Percentiles rank a stretch among this genome's conserved stretches.
These are phyloP conservation scores for Camellia japonica DNA, from an alignment of 148 eudicot genomes.

Conservation along the genomic window DNA sequence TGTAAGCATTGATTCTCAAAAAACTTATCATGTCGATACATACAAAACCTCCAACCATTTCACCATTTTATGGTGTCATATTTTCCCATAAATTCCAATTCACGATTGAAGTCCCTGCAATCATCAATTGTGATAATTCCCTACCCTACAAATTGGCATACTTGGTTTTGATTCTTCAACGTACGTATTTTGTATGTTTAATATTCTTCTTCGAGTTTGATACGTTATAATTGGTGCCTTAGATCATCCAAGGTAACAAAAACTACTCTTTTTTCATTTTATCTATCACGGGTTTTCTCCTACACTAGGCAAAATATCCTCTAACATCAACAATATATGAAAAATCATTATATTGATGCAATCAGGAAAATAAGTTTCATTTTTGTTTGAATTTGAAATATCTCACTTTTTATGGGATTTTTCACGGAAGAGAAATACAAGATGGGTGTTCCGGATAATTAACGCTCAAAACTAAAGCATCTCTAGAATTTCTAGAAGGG, in stretches of 20 bases:
- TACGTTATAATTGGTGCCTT: neutral
- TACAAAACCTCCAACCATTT: slow-evolving; percentile 1
- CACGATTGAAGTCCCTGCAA: neutral
- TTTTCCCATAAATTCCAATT: neutral
- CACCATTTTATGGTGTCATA: neutral
- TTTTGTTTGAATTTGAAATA: neutral
- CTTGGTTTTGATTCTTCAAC: slow-evolving; percentile 2
- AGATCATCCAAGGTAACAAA: neutral
- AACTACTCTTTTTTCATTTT: neutral
- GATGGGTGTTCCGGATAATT: too few species aligned
- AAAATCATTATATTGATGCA: neutral
- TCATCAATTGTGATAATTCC: neutral
- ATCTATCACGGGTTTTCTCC: neutral
- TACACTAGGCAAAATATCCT: neutral
- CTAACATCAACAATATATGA: neutral
- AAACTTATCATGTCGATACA: neutral
- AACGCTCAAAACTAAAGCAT: too few species aligned
- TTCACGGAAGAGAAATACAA: too few species aligned
- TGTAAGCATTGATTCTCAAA: neutral
- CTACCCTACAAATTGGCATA: neutral
- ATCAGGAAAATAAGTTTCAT: neutral
- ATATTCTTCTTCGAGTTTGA: neutral
- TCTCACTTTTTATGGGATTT: neutral
- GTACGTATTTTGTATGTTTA: neutral
- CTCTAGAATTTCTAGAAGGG: too few species aligned